phyloP scores from a whole-genome alignment of 345 rosid species.

The Hibiscus trionum region DNA sequence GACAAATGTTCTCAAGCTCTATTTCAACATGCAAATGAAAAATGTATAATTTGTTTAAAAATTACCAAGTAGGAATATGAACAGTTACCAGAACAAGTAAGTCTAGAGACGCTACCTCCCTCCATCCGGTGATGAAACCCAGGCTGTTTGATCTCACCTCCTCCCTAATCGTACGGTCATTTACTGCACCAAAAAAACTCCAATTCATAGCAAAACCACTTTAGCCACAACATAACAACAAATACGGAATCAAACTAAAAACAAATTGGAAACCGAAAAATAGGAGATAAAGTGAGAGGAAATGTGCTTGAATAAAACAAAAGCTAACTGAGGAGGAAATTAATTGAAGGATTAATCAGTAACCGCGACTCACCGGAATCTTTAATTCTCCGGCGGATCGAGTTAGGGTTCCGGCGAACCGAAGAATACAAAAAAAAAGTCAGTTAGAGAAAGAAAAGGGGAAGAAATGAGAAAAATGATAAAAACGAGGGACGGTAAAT shows the following conservation, averaged over 20 bases:
- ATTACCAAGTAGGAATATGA: slow-evolving; percentile 43
- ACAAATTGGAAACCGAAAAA: not conserved
- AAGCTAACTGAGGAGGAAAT: slow-evolving; percentile 3
- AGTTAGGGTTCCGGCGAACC: slow-evolving; percentile 71
- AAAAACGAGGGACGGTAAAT: slow-evolving; percentile 7
- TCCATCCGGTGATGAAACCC: slow-evolving; percentile 87
- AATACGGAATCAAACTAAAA: no score
- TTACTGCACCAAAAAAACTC: slow-evolving; percentile 34
- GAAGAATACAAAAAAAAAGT: not conserved
- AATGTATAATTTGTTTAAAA: slow-evolving; percentile 15
- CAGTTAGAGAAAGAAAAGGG: not conserved
- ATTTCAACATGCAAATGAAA: not conserved
- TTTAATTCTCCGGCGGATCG: slow-evolving; percentile 35
- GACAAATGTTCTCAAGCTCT: not conserved
- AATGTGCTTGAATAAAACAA: not conserved
- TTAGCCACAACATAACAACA: not conserved
- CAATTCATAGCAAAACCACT: slow-evolving; percentile 4
- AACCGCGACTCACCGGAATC: slow-evolving; percentile 43
- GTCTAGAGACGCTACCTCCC: slow-evolving; percentile 99
- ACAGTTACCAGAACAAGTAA: slow-evolving; percentile 77
- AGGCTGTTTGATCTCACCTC: slow-evolving; percentile 50
- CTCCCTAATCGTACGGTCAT: slow-evolving; percentile 52
- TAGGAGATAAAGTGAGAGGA: not conserved
- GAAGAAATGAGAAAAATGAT: slow-evolving; percentile 7
- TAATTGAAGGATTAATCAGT: not conserved